phyloP scores from a whole-genome alignment of 345 rosid genomes.

The Microcos paniculata region DNA sequence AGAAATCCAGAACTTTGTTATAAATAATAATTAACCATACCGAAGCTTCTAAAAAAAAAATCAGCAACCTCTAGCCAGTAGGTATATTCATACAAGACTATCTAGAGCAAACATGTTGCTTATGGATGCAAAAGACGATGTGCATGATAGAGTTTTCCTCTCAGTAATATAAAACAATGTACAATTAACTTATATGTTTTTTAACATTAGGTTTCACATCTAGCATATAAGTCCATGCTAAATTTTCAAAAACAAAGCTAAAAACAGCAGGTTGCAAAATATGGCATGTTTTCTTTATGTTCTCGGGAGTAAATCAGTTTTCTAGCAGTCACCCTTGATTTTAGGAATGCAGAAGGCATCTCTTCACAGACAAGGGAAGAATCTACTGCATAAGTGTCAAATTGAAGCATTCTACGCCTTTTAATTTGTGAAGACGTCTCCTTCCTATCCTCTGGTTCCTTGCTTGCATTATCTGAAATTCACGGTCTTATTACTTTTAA shows the following conservation, averaged over 20 bases:
- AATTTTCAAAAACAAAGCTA: not conserved
- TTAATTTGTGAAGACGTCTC: conserved; percentile 61
- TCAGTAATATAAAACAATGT: not conserved
- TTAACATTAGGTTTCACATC: not conserved
- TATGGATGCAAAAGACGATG: not conserved
- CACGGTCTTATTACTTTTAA: not conserved
- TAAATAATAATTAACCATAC: not conserved
- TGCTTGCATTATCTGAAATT: conserved; percentile 46
- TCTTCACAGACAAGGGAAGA: conserved; percentile 59
- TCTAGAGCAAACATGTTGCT: not conserved
- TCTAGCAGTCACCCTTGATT: conserved; percentile 53
- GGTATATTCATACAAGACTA: not conserved
- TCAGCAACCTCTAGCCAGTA: not conserved
- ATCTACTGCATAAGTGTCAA: conserved; percentile 53
- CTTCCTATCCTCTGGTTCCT: conserved; percentile 47
- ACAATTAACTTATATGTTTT: not conserved
- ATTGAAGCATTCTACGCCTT: conserved; percentile 91
- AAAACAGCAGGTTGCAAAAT: not conserved
- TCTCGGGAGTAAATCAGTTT: not conserved
- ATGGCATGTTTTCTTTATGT: not conserved
- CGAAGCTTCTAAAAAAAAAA: not conserved
- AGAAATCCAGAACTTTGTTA: not conserved
- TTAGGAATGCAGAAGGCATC: conserved; percentile 59
- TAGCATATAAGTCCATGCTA: not conserved
- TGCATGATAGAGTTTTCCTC: not conserved